A percentile compares a stretch with the other conserved stretches of the same genome.
Conservation (phyloP, 2,329 filamentous ascomycete species). For the Aureobasidium sp. region DNA sequence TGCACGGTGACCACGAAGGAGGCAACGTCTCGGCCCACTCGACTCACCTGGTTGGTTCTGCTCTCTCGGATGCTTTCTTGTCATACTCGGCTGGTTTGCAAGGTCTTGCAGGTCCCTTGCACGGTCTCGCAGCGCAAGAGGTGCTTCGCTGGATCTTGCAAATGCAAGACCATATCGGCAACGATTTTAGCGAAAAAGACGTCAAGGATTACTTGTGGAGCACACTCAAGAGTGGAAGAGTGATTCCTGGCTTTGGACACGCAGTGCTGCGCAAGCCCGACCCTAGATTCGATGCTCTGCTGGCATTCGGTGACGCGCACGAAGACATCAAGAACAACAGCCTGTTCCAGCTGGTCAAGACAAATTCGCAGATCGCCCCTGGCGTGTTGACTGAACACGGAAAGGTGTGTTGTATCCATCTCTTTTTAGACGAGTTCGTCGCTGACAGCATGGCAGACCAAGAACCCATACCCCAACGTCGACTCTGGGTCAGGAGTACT, state of each 20-base stretch:
- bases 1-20: slow-evolving; percentile 97
- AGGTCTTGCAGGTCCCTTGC: slow-evolving; percentile 86
- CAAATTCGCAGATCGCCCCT: slow-evolving; percentile 86
- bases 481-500: slow-evolving; percentile 88
- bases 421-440: not conserved
- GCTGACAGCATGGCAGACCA: slow-evolving; percentile 23
- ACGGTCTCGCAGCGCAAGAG: slow-evolving; percentile 91
- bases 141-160: slow-evolving; percentile 93
- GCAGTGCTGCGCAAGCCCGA: slow-evolving; percentile 95
- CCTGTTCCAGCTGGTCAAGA: slow-evolving; percentile 87
- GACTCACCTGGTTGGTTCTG: slow-evolving; percentile 90
- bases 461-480: slow-evolving; percentile 77
- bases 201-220: slow-evolving; percentile 87
- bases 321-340: slow-evolving; percentile 81
- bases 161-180: slow-evolving; percentile 84
- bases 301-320: slow-evolving; percentile 83
- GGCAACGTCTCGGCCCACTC: slow-evolving; percentile 95
- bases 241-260: slow-evolving; percentile 92
- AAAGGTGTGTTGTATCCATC: slow-evolving; percentile 47
- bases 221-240: slow-evolving; percentile 85
- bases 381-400: slow-evolving; percentile 87
- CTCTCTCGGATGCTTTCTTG: slow-evolving; percentile 88
- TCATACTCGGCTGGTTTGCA: slow-evolving; percentile 94
- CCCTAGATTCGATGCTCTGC: slow-evolving; percentile 89
- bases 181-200: slow-evolving; percentile 67